A percentile compares a stretch with the other conserved stretches of the same genome.
These are phyloP conservation scores for Fusarium dimerum DNA, from an alignment of 2,329 filamentous ascomycete genomes.

Conservation along the genomic window DNA sequence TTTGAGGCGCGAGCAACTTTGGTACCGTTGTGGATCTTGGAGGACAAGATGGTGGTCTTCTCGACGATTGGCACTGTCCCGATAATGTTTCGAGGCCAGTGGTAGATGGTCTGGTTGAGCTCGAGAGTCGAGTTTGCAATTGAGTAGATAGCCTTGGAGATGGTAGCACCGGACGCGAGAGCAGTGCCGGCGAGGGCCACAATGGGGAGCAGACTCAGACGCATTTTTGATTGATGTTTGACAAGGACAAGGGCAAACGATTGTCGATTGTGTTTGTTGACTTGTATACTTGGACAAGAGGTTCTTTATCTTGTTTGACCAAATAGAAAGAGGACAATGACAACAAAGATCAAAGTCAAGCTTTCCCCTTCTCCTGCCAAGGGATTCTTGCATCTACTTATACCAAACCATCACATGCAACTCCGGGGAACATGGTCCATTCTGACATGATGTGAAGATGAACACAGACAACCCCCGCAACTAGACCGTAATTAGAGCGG, in stretches of 20 bases:
- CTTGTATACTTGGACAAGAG: not conserved
- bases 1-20: conserved; percentile 37
- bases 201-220: conserved; percentile 25
- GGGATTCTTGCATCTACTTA: not conserved
- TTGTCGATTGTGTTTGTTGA: too few relatives aligned
- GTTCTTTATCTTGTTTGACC: not conserved
- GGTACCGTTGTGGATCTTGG: conserved; percentile 41
- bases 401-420: not conserved
- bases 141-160: conserved; percentile 36
- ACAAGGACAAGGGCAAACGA: too few relatives aligned
- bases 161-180: conserved; percentile 37
- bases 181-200: conserved; percentile 23
- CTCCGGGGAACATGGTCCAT: not conserved
- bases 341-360: not conserved
- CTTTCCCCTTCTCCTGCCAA: not conserved
- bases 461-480: not conserved
- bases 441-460: not conserved
- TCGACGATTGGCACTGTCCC: conserved; percentile 42
- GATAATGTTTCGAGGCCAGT: conserved; percentile 41
- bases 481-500: not conserved
- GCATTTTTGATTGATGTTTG: conserved; percentile 19
- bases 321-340: not conserved
- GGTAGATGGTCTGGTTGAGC: conserved; percentile 36
- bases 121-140: conserved; percentile 36
- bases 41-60: conserved; percentile 41